Conservation (phyloP, 805 yeast genomes). For the Wickerhamiella kurtzmanii region DNA sequence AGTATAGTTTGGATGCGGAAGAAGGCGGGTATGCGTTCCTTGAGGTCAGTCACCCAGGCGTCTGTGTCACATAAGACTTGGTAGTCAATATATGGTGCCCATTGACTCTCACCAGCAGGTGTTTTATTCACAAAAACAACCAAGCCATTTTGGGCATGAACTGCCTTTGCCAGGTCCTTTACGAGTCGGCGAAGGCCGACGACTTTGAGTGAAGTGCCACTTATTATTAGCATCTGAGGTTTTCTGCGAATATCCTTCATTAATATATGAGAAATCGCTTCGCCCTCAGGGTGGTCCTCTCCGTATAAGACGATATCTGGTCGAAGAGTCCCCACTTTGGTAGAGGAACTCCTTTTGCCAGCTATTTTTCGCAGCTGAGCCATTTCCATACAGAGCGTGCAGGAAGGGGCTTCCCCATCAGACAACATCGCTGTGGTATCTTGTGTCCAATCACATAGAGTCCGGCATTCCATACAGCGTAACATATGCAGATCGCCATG, state of each 20-base stretch:
- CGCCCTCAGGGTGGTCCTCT: slow-evolving; percentile 83
- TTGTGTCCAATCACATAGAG: slow-evolving; percentile 47
- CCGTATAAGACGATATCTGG: slow-evolving; percentile 91
- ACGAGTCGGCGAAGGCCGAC: slow-evolving; percentile 79
- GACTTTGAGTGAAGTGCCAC: slow-evolving; percentile 88
- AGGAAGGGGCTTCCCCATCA: slow-evolving; percentile 61
- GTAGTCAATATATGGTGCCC: slow-evolving; percentile 66
- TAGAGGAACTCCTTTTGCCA: slow-evolving; percentile 51
- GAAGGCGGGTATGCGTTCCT: slow-evolving; percentile 42
- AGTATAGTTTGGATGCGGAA: slow-evolving; percentile 38
- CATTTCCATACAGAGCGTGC: slow-evolving; percentile 50
- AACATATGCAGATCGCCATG: slow-evolving; percentile 79
- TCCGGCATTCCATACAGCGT: slow-evolving; percentile 60
- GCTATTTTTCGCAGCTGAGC: slow-evolving; percentile 41
- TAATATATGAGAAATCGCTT: slow-evolving; percentile 58
- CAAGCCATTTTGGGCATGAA: slow-evolving; percentile 63
- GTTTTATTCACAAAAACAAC: slow-evolving; percentile 69
- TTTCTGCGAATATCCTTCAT: slow-evolving; percentile 42
- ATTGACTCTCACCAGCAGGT: slow-evolving; percentile 37
- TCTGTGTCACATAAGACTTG: slow-evolving; percentile 76
- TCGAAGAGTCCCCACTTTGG: slow-evolving; percentile 64
- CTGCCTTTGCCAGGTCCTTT: slow-evolving; percentile 46
- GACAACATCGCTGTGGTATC: slow-evolving; percentile 35
- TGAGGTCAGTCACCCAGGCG: slow-evolving; percentile 50
- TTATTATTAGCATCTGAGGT: slow-evolving; percentile 72